Evolutionary conservation across 1,139 yeast species (phyloP), one percentile per base, ranked within the genome.

Genomic region (Suhomyces guaymorum): DNA sequence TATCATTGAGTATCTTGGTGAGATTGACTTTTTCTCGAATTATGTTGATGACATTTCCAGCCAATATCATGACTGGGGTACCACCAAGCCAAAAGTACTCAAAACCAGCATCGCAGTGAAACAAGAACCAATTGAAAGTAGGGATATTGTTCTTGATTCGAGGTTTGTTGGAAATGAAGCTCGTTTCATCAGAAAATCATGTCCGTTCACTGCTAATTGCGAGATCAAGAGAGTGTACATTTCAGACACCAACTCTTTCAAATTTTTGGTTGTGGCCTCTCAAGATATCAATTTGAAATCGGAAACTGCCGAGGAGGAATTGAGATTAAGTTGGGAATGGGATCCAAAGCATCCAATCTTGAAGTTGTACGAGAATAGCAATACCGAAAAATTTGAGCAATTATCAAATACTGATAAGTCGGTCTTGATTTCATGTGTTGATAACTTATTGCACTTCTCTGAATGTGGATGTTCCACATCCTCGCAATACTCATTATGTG

Each of bases 241-340:
- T 7, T 70, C 71, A 3, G 73, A 72, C 15, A 57, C 58, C 17
- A 59, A 63, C 26, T 46, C 57, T 5, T 68, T 86, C 25, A 73
- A 70, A 38, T 80, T 86, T 53, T 65, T 78, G 8, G 73, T 86
- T 5, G 70, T 70, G 26, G 78, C 96, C 0, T 57, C 74, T 1
- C 73, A 70, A 34, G 75, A 75, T 3, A 76, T 90, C 15, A 43
- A 35, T 7, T 47, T 70, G 21, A 52, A 52, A 24, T 42, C 57
- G 2, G 65, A 59, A 4, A 41, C 45, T 5, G 25, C 44, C 5
- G 66, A 59, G 10, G 73, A 77, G 25, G 97, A 90, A 55, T 61
- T 90, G 23, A 73, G 94, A 1, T 61, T 87, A 15, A 78, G 78
- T 2, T 90, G 97, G 97, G 87, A 83, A 44, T 90, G 96, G 96